Evolutionary conservation across 306 rosid genomes (phyloP).

Genomic region (Acmispon strigosus): DNA sequence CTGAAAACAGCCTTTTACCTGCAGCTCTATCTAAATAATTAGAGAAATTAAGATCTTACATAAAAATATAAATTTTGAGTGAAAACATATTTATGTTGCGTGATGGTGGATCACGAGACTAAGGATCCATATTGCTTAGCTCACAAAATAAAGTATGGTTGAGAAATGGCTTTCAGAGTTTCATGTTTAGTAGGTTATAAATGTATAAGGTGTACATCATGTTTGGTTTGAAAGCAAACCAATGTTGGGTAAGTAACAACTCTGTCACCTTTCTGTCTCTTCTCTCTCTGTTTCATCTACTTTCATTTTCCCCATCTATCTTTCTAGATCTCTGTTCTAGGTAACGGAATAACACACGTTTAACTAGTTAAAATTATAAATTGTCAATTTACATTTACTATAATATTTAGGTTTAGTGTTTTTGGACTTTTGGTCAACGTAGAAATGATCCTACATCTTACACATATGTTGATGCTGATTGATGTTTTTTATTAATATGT

Average conservation of each 20-base stretch:
- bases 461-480: slow-evolving; percentile 22
- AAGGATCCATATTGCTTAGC: slow-evolving; percentile 38
- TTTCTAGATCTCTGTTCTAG: not conserved
- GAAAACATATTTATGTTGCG: not conserved
- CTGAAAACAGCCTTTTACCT: slow-evolving; percentile 1
- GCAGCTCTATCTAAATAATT: not conserved
- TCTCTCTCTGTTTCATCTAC: not conserved
- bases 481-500: slow-evolving; percentile 4
- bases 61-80: not conserved
- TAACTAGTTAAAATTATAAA: not conserved
- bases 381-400: not conserved
- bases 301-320: not conserved
- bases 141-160: slow-evolving; percentile 39
- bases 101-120: not conserved
- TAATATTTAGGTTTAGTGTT: slow-evolving; percentile 2
- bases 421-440: slow-evolving; percentile 28
- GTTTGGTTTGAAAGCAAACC: slow-evolving; percentile 52
- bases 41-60: not conserved
- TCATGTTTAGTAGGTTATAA: slow-evolving; percentile 35
- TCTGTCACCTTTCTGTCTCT: slow-evolving; percentile 6
- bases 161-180: slow-evolving; percentile 71
- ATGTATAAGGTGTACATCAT: slow-evolving; percentile 32
- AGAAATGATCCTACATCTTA: slow-evolving; percentile 13
- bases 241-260: slow-evolving; percentile 41
- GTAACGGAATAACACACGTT: slow-evolving; percentile 7